Evolutionary conservation across 176 grass and related monocot genomes (phyloP), one percentile per base, ranked within the genome.

Genomic region (Thalia dealbata): DNA sequence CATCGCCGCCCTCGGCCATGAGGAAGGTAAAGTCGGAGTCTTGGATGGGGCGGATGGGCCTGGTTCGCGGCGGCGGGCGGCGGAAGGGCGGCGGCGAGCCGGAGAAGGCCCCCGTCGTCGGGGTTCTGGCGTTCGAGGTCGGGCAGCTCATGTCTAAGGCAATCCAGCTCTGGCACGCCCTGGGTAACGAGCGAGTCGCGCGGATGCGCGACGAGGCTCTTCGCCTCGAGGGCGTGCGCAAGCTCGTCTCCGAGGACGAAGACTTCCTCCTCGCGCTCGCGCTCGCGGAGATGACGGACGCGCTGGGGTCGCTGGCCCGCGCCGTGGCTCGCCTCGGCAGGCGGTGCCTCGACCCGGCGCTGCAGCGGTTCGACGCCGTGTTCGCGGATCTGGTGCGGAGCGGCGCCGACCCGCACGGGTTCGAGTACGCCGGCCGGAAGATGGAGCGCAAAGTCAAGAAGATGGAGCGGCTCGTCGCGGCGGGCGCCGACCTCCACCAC

Each of bases 371-470:
- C 67, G 68, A 65, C 6, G 21, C 50, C 32, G 77, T 88, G 67
- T 96, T 87, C 64, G 75, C 79, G 0, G 75, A 60, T 44, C 86
- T 96, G 42, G 45, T 84, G 29, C 69, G 48, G 32, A 81, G 10
- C 30, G 78, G 72, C 30, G 76, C 46, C 22, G 88, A 96, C 79
- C 79, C 72, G 14, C 64, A 79, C 70, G 82, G 84, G 0, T 54
- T 96, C 30, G 76, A 86, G 10, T 91, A 87, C 81, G 68, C 72
- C 0, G 29, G 18, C 15, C 61, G 21, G 41, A 96, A 96, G 86
- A 96, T 96, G 83, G 92, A 91, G 64, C 77, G 78, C 0, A 91
- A 96, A 79, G 86, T 83, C 54, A 71, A 85, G 66, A 91, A 96
- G 82, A 96, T 96, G 92, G 86, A 91, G 74, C 74, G 80, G 15